These are phyloP conservation scores for Salix arbutifolia DNA, from an alignment of 345 rosid genomes.

Conservation along the genomic window DNA sequence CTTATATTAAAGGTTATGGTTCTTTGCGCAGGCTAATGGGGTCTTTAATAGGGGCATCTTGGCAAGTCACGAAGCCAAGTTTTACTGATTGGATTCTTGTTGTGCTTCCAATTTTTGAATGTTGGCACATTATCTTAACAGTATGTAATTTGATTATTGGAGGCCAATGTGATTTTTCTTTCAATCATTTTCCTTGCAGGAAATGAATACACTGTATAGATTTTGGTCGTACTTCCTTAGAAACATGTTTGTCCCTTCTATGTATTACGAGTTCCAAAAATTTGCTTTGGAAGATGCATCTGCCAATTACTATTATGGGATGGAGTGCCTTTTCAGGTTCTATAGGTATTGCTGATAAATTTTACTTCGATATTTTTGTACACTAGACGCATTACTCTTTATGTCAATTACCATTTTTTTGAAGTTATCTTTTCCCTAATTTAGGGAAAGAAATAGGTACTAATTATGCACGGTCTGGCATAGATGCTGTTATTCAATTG, in stretches of 20 bases:
- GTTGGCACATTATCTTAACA: not conserved
- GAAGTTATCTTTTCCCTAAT: not conserved
- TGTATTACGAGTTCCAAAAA: constrained; percentile 86
- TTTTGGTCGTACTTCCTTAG: constrained; percentile 97
- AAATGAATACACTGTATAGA: constrained; percentile 89
- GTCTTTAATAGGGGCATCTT: not conserved
- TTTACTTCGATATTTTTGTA: not conserved
- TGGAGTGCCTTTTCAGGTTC: constrained; percentile 95
- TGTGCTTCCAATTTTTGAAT: not conserved
- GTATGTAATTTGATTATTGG: not conserved
- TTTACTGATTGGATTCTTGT: not conserved
- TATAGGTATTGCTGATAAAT: constrained; percentile 56
- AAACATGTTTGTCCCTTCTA: constrained; percentile 61
- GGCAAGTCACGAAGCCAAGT: not conserved
- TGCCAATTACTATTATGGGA: constrained; percentile 74
- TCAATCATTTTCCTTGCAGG: constrained; percentile 48
- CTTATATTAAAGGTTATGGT: not conserved
- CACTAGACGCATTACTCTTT: not conserved
- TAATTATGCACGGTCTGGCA: not conserved
- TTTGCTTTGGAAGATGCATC: constrained; percentile 85
- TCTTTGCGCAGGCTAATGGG: not conserved
- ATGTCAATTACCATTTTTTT: not conserved
- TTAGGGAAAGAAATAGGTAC: not conserved
- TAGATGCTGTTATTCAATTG: not conserved
- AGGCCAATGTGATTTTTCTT: not conserved